Evolutionary conservation across 768 basidiomycete genomes (phyloP).

Genomic region (Tephrocybe sp.): DNA sequence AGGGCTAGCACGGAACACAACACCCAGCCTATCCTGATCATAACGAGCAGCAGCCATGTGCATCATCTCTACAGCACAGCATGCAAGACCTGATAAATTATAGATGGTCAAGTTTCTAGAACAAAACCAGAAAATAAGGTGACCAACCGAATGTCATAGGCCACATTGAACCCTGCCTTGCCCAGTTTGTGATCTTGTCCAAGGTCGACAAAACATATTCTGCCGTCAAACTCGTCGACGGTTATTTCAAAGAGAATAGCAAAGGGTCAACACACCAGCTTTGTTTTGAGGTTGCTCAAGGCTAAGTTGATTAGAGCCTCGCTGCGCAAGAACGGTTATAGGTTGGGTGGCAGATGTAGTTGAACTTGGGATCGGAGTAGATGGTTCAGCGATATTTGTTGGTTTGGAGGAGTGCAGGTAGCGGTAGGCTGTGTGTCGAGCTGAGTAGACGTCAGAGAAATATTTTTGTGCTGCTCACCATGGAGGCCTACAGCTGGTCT

Average conservation of each 20-base stretch:
- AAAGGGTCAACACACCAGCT: constrained; percentile 56
- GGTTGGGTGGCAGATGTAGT: constrained; percentile 51
- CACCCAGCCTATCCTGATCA: constrained; percentile 95
- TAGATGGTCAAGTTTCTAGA: not conserved
- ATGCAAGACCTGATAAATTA: constrained; percentile 73
- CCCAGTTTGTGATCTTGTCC: constrained; percentile 98
- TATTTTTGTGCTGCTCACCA: constrained; percentile 27
- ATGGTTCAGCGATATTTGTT: constrained; percentile 33
- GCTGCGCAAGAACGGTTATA: constrained; percentile 69
- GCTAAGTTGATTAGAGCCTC: constrained; percentile 80
- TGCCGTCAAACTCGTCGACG: constrained; percentile 21
- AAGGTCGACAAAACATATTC: constrained; percentile 96
- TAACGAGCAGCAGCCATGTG: constrained; percentile 99
- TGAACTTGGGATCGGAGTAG: constrained; percentile 33
- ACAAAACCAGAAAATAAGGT: constrained; percentile 1
- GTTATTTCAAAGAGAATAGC: not conserved
- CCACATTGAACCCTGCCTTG: constrained; percentile 97
- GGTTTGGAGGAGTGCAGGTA: constrained; percentile 54
- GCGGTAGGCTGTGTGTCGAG: constrained; percentile 39
- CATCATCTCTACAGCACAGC: constrained; percentile 99
- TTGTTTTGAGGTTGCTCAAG: constrained; percentile 88
- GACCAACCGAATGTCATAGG: constrained; percentile 90
- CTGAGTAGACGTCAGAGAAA: constrained; percentile 15
- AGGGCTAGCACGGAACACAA: constrained; percentile 98
- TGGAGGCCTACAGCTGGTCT: constrained; percentile 41